phyloP scores from a whole-genome alignment of 805 yeast species.

The Monosporozyma servazzii region DNA sequence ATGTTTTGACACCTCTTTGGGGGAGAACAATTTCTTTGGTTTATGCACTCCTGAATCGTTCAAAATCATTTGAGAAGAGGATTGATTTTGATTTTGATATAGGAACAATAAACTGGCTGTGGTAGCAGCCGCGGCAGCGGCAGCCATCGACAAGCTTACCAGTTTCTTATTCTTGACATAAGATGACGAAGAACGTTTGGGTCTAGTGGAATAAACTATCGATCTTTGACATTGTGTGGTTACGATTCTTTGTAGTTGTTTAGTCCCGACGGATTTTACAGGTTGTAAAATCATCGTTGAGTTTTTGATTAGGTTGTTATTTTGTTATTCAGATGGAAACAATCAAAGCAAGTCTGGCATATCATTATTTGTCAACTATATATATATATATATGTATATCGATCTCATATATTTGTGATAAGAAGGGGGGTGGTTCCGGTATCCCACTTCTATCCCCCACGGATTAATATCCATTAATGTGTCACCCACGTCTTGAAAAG shows the following conservation, averaged over 20 bases:
- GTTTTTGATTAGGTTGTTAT: not conserved
- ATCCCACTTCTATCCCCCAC: too few species aligned
- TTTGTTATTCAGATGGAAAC: not conserved
- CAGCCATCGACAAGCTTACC: not conserved
- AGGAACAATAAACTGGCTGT: not conserved
- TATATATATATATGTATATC: too few species aligned
- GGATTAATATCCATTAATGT: too few species aligned
- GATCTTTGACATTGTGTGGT: not conserved
- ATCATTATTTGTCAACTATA: too few species aligned
- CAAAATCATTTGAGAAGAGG: not conserved
- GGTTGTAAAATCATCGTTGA: not conserved
- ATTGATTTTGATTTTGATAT: not conserved
- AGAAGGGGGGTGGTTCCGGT: too few species aligned
- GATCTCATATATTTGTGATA: not conserved
- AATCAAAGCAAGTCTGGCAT: too few species aligned
- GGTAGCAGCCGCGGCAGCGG: not conserved
- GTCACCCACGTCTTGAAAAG: too few species aligned
- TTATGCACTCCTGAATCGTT: not conserved
- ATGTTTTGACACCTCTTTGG: slow-evolving; percentile 59
- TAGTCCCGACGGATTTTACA: not conserved
- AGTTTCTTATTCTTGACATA: not conserved
- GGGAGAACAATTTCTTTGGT: slow-evolving; percentile 11
- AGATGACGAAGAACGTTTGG: not conserved
- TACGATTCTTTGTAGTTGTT: not conserved
- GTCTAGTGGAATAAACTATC: not conserved